Percentiles rank a stretch among this genome's conserved stretches.
phyloP scores from a whole-genome alignment of 2,329 filamentous ascomycete genomes.

The Tolypocladium inflatum region DNA sequence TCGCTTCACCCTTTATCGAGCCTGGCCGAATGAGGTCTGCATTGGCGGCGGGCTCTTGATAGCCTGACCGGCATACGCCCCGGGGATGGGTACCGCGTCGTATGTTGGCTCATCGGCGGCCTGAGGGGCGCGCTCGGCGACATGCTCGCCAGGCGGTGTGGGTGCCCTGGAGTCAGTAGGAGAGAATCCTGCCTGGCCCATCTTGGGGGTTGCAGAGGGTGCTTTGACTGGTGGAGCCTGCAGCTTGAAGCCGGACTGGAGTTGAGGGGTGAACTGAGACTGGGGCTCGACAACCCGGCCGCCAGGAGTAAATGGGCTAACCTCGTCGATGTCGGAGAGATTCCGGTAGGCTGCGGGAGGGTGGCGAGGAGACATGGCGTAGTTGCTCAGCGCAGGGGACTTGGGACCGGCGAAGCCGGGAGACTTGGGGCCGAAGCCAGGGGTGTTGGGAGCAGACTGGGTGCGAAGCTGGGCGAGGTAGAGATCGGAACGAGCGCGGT shows the following conservation, averaged over 20 bases:
- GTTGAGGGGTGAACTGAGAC: slow-evolving; percentile 45
- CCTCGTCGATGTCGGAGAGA: slow-evolving; percentile 33
- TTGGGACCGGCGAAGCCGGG: slow-evolving; percentile 16
- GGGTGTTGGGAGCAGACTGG: slow-evolving; percentile 91
- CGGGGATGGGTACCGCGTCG: slow-evolving; percentile 79
- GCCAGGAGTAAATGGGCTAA: slow-evolving; percentile 42
- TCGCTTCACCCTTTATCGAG: slow-evolving; percentile 7
- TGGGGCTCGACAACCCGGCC: slow-evolving; percentile 50
- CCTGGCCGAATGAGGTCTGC: slow-evolving; percentile 33
- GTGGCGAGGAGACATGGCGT: slow-evolving; percentile 51
- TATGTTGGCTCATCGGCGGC: slow-evolving; percentile 78
- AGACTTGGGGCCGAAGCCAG: slow-evolving; percentile 69
- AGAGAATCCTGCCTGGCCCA: slow-evolving; percentile 53
- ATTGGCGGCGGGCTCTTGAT: slow-evolving; percentile 40
- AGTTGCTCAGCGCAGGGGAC: slow-evolving; percentile 34
- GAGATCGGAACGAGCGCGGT: slow-evolving; percentile 87
- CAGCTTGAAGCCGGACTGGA: slow-evolving; percentile 65
- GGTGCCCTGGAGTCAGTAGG: slow-evolving; percentile 22
- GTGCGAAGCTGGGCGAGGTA: slow-evolving; percentile 79
- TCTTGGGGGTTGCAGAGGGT: slow-evolving; percentile 66
- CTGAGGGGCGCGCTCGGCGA: slow-evolving; percentile 47
- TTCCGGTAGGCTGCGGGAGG: slow-evolving; percentile 47
- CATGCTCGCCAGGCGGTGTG: slow-evolving; percentile 7
- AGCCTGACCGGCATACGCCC: slow-evolving; percentile 58
- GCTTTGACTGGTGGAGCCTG: slow-evolving; percentile 76